phyloP scores from a whole-genome alignment of 2,329 filamentous ascomycete species.

The Ophiostoma himal-ulmi region DNA sequence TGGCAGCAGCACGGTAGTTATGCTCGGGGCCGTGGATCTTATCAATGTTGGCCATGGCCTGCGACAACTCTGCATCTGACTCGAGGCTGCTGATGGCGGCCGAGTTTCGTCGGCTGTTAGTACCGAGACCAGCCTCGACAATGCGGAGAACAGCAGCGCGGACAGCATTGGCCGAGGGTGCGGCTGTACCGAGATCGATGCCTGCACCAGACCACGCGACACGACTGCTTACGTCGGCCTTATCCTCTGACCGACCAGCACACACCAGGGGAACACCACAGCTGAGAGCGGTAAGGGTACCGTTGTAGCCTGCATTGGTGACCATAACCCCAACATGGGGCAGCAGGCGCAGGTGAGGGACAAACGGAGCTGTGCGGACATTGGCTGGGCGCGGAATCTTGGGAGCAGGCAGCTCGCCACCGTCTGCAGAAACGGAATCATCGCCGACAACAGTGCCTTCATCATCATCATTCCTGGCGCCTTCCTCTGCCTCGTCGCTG shows the following conservation, averaged over 20 bases:
- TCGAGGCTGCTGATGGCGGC: not conserved
- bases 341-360: constrained; percentile 26
- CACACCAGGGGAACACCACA: constrained; percentile 28
- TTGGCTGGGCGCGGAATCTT: constrained; percentile 19
- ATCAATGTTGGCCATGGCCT: not conserved
- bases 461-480: not conserved
- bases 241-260: constrained; percentile 27
- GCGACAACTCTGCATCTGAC: not conserved
- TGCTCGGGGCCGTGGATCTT: constrained; percentile 1
- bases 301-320: constrained; percentile 28
- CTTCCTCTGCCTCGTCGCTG: not conserved
- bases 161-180: constrained; percentile 20
- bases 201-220: constrained; percentile 28
- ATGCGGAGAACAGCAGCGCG: constrained; percentile 21
- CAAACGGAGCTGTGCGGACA: constrained; percentile 21
- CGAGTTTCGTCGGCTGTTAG: not conserved
- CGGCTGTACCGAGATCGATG: constrained; percentile 25
- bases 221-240: constrained; percentile 26
- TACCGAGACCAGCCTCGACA: not conserved
- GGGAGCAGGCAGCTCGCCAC: not conserved
- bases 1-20: constrained; percentile 21
- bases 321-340: constrained; percentile 28
- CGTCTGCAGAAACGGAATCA: not conserved
- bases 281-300: constrained; percentile 24
- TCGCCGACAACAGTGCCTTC: not conserved